phyloP scores from a whole-genome alignment of 352 stramenopile species.

The Pythium apleroticum region DNA sequence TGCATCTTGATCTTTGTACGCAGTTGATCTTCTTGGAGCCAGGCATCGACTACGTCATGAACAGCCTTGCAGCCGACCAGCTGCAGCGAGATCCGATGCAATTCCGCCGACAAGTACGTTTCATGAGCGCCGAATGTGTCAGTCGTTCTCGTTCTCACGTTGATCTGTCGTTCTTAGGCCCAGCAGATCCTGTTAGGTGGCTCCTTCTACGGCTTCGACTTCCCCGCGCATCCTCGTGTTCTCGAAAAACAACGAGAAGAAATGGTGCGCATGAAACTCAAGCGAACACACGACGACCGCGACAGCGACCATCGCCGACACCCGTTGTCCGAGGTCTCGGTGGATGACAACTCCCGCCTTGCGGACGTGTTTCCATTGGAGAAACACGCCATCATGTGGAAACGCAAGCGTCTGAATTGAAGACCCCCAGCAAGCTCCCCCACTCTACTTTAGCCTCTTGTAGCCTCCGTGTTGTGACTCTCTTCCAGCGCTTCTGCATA shows the following conservation, averaged over 20 bases:
- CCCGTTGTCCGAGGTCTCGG: constrained; percentile 4
- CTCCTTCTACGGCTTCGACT: constrained; percentile 61
- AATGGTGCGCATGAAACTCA: constrained; percentile 48
- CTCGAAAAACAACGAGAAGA: constrained; percentile 48
- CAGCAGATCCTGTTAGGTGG: constrained; percentile 70
- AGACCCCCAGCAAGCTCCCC: neutral
- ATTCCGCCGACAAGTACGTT: constrained; percentile 48
- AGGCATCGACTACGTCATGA: constrained; percentile 68
- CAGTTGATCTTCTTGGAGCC: constrained; percentile 84
- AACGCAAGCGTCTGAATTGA: constrained; percentile 61
- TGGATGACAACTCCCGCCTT: constrained; percentile 18
- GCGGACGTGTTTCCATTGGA: constrained; percentile 38
- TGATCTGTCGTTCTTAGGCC: constrained; percentile 21
- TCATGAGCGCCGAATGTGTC: neutral
- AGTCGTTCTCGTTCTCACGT: neutral
- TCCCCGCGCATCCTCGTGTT: constrained; percentile 55
- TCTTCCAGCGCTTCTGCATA: constrained; percentile 22
- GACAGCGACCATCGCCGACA: constrained; percentile 12
- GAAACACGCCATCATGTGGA: constrained; percentile 47
- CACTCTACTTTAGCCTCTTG: neutral
- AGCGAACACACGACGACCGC: constrained; percentile 44
- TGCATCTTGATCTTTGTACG: neutral
- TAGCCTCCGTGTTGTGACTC: neutral
- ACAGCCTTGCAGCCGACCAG: constrained; percentile 49
- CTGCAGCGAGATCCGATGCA: constrained; percentile 44